phyloP scores from a whole-genome alignment of 768 basidiomycete genomes.

The Brasilioporus rufonigricans region DNA sequence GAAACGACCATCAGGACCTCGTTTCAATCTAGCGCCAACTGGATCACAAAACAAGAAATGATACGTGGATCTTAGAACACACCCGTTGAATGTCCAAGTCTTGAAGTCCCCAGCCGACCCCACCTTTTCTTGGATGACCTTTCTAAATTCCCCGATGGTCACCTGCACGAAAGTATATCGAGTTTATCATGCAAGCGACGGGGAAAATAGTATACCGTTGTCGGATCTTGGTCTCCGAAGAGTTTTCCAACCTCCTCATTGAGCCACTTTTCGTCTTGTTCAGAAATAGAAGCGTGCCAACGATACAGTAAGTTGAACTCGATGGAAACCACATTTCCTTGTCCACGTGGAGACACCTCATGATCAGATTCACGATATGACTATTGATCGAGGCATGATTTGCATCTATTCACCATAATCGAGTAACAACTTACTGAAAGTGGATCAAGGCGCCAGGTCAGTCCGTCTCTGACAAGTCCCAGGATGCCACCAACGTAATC shows the following conservation, averaged over 20 bases:
- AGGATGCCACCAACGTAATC: conserved; percentile 79
- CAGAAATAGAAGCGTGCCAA: conserved; percentile 66
- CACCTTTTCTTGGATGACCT: conserved; percentile 10
- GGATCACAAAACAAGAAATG: not conserved
- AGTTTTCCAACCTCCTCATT: conserved; percentile 42
- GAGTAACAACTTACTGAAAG: conserved; percentile 42
- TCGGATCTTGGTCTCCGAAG: conserved; percentile 42
- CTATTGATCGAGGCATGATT: conserved; percentile 30
- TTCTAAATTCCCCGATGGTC: conserved; percentile 20
- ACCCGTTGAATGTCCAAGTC: conserved; percentile 59
- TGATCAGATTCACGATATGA: conserved; percentile 50
- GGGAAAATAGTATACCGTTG: conserved; percentile 32
- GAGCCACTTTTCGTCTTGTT: conserved; percentile 56
- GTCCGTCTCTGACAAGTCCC: conserved; percentile 62
- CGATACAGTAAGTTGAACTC: conserved; percentile 65
- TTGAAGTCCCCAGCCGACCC: conserved; percentile 23
- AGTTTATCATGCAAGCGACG: not conserved
- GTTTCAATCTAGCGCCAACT: conserved; percentile 40
- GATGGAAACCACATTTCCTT: conserved; percentile 73
- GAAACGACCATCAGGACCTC: conserved; percentile 56
- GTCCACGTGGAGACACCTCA: conserved; percentile 55
- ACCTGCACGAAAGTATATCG: conserved; percentile 10
- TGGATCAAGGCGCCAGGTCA: conserved; percentile 67
- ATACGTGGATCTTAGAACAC: not conserved
- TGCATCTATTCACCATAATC: not conserved